A percentile compares a stretch with the other conserved stretches of the same genome.
These are phyloP conservation scores for Mycena haematopus DNA, from an alignment of 768 basidiomycete species.

Conservation along the genomic window DNA sequence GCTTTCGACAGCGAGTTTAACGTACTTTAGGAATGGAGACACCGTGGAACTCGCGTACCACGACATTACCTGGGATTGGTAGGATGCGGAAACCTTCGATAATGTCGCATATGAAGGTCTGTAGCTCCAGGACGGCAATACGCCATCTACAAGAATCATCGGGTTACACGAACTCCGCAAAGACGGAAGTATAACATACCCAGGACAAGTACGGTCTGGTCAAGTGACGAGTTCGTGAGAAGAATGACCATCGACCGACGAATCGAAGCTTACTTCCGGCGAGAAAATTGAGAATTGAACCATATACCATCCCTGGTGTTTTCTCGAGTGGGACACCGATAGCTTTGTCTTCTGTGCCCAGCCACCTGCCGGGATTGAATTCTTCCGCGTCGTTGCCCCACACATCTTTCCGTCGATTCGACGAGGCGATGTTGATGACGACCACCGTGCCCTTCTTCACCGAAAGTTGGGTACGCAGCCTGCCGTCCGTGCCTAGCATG, in stretches of 20 bases:
- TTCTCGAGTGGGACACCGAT: neutral
- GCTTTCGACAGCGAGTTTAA: neutral
- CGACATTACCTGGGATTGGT: neutral
- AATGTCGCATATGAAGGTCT: neutral
- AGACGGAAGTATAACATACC: neutral
- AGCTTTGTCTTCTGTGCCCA: neutral
- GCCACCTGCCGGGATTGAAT: neutral
- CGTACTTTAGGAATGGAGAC: neutral
- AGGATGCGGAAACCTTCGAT: neutral
- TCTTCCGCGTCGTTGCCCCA: neutral
- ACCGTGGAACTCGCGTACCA: neutral
- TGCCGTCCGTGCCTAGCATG: neutral
- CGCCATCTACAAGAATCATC: neutral
- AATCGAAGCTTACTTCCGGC: neutral
- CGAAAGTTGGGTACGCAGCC: neutral
- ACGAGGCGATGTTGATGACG: neutral
- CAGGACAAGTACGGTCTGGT: neutral
- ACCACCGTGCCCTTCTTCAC: neutral
- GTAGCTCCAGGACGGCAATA: neutral
- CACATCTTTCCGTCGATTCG: neutral
- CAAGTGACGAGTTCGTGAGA: neutral
- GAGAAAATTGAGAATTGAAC: neutral
- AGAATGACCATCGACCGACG: neutral
- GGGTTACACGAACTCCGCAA: neutral
- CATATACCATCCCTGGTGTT: neutral